phyloP scores from a whole-genome alignment of 2,329 filamentous ascomycete genomes.

The Cercospora brassicicola region DNA sequence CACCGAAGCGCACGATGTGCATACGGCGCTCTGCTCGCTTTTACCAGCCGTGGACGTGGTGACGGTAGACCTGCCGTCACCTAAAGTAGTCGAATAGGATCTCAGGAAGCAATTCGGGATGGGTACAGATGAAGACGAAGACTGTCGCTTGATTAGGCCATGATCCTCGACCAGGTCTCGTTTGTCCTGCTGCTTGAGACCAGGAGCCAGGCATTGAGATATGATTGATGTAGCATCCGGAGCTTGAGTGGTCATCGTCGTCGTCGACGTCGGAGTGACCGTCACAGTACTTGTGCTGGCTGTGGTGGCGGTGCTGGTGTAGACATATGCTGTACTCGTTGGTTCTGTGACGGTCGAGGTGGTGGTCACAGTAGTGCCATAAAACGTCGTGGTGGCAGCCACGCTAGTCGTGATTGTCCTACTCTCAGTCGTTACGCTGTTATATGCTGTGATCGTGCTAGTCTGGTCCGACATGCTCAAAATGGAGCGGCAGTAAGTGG shows the following conservation, averaged over 20 bases:
- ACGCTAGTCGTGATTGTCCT: not conserved
- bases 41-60: no score
- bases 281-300: not conserved
- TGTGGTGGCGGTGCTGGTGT: not conserved
- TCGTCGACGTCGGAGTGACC: not conserved
- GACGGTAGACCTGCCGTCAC: no score
- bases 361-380: not conserved
- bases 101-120: no score
- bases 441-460: not conserved
- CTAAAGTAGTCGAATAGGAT: no score
- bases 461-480: not conserved
- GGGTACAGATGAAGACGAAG: no score
- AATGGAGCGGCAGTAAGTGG: not conserved
- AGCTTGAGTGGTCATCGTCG: not conserved
- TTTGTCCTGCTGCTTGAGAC: no score
- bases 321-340: not conserved
- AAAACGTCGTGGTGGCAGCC: not conserved
- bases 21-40: no score
- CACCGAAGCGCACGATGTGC: no score
- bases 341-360: not conserved
- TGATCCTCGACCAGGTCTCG: no score
- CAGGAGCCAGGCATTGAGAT: no score
- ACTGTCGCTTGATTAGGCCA: no score
- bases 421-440: not conserved
- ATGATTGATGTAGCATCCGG: no score